A percentile compares a stretch with the other conserved stretches of the same genome.
Conservation (phyloP, 768 basidiomycete genomes). For the Russula compacta region DNA sequence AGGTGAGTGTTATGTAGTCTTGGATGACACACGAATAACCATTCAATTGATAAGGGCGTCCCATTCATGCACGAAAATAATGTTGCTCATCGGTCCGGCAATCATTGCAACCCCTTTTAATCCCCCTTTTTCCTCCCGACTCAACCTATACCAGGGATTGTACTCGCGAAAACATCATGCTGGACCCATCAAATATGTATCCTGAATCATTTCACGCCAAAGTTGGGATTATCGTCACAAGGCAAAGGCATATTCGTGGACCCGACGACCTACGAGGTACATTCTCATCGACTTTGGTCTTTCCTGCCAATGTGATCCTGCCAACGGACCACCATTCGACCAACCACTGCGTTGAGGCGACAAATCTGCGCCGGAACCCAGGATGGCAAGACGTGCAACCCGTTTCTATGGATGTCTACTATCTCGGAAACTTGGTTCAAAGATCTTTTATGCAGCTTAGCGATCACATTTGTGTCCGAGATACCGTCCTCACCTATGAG, state of each 20-base stretch:
- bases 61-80: constrained; percentile 14
- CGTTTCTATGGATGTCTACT: constrained; percentile 15
- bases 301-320: not conserved
- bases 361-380: constrained; percentile 13
- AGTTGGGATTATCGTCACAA: constrained; percentile 1
- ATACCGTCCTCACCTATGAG: not conserved
- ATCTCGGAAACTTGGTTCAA: constrained; percentile 6
- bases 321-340: constrained; percentile 1
- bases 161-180: constrained; percentile 8
- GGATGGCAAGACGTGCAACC: constrained; percentile 1
- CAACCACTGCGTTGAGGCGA: constrained; percentile 10
- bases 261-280: not conserved
- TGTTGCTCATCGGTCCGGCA: constrained; percentile 16
- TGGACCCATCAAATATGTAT: constrained; percentile 13
- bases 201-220: constrained; percentile 5
- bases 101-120: not conserved
- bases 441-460: not conserved
- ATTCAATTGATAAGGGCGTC: not conserved
- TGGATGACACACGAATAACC: not conserved
- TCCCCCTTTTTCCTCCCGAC: not conserved
- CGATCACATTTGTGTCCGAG: not conserved
- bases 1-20: constrained; percentile 7
- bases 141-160: not conserved
- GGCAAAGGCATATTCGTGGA: not conserved
- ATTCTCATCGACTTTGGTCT: constrained; percentile 14